Percentiles rank a stretch among this genome's conserved stretches.
phyloP scores from a whole-genome alignment of 2,329 filamentous ascomycete genomes.

The Diaporthe citri region DNA sequence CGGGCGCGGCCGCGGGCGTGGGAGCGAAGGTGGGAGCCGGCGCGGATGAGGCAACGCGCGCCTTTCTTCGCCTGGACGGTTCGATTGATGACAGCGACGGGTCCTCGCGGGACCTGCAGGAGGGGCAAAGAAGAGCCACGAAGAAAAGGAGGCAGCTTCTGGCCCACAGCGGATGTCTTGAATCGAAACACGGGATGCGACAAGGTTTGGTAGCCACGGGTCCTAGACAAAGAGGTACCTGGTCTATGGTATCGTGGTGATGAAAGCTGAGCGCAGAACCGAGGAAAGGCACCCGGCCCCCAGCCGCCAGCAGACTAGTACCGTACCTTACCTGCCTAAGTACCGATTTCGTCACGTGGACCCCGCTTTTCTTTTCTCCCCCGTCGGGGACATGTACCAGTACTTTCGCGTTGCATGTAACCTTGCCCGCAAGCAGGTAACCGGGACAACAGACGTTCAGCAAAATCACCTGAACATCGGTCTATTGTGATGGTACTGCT shows the following conservation, averaged over 20 bases:
- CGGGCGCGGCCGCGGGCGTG: conserved; percentile 1
- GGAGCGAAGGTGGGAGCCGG: not conserved
- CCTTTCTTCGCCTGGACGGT: conserved; percentile 25
- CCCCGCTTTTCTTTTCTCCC: no score
- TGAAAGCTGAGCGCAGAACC: conserved; percentile 34
- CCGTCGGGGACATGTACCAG: no score
- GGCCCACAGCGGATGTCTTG: conserved; percentile 14
- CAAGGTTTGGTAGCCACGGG: conserved; percentile 21
- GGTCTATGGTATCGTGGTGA: conserved; percentile 26
- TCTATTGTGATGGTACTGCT: not conserved
- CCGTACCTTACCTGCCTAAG: conserved; percentile 2
- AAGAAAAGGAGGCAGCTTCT: not conserved
- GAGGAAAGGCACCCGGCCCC: conserved; percentile 28
- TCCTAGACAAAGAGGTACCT: conserved; percentile 28
- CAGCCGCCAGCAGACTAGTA: conserved; percentile 22
- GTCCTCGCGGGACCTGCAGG: conserved; percentile 13
- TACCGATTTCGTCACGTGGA: no score
- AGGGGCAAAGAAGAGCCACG: not conserved
- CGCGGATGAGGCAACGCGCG: conserved; percentile 13
- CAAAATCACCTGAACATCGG: not conserved
- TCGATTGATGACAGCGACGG: conserved; percentile 12
- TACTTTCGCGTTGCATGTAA: not conserved
- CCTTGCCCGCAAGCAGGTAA: not conserved
- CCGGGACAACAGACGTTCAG: not conserved
- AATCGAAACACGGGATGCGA: conserved; percentile 20